Base-by-base conservation (phyloP, 2,329 filamentous ascomycete species). In the Diaporthe eres region DNA sequence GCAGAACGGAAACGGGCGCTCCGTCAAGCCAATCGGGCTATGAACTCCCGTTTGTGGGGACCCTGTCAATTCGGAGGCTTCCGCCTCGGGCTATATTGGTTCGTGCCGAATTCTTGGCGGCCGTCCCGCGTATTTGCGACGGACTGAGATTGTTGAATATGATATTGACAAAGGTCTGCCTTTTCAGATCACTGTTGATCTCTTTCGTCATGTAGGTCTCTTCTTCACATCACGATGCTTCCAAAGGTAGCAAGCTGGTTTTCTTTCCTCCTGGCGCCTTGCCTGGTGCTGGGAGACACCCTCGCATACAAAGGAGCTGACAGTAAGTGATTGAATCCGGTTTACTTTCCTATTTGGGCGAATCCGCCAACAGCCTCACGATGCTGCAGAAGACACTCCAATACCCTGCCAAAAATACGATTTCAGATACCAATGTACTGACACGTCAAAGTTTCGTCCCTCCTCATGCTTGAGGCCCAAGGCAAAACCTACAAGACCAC, bases 291-390 rank as follows among this genome's bases (percentile, higher is more conserved):
- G 55, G 70, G 53, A 15, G 70, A 72, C 10, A 61, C 89, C 37
- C 86, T 94, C 4, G 88, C 88, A 2, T 93, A 92, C 83, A 91
- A 89, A 77, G 93, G 93, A 12, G 91, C 90, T 4, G 93, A 95
- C 83, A 94, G 65, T 68, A 22, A 68, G 65, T 68, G 3, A 4
- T 7, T 12, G 12, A 39, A 4, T 13, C 13, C 19, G 3, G n/a
- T 53, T 7, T 68, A 53, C 34, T 68, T 68, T 39, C 47, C 65
- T 39, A 8, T 68, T 37, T 19, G 31, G 47, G 31, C 17, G 13
- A 39, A 25, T n/a, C 22, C n/a, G 7, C 28, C 8, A 42, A 34
- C 19, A 3, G 5, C 13, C 4, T 39, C 28, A 25, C 3, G 2
- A 49, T 51, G 22, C 31, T 25, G 44, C 63, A 17, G 17, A 63